A percentile compares a stretch with the other conserved stretches of the same genome.
phyloP scores from a whole-genome alignment of 768 basidiomycete species.

The Mycena leptocephala region DNA sequence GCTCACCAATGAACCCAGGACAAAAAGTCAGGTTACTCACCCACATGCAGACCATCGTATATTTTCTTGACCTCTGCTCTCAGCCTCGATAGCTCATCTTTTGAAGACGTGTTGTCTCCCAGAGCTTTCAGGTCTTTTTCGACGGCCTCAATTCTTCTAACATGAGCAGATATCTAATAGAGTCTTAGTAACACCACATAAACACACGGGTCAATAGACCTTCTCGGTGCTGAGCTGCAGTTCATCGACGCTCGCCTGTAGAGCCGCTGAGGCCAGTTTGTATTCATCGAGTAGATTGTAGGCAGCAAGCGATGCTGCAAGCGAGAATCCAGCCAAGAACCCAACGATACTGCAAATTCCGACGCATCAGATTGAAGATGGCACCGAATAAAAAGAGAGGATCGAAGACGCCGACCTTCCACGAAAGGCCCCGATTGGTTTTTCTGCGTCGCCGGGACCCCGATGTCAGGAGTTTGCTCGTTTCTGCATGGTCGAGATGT shows the following conservation, averaged over 20 bases:
- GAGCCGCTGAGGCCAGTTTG: slow-evolving; percentile 87
- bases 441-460: slow-evolving; percentile 71
- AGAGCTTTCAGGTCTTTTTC: slow-evolving; percentile 92
- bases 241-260: slow-evolving; percentile 92
- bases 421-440: slow-evolving; percentile 83
- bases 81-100: slow-evolving; percentile 85
- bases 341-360: slow-evolving; percentile 75
- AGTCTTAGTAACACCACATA: not conserved
- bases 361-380: slow-evolving; percentile 27
- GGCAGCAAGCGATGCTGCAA: slow-evolving; percentile 89
- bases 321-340: slow-evolving; percentile 91
- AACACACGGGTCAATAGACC: slow-evolving; percentile 54
- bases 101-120: slow-evolving; percentile 74
- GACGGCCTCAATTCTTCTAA: slow-evolving; percentile 87
- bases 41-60: slow-evolving; percentile 87
- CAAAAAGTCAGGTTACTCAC: slow-evolving; percentile 55
- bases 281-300: slow-evolving; percentile 94
- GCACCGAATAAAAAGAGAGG: not conserved
- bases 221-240: slow-evolving; percentile 88
- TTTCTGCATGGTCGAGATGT: slow-evolving; percentile 61
- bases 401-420: slow-evolving; percentile 62
- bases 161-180: slow-evolving; percentile 84
- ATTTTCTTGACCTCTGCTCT: slow-evolving; percentile 91
- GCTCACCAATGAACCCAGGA: not conserved
- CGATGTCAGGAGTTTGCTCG: slow-evolving; percentile 67